These are phyloP conservation scores for Calonectria pseudoreteaudii DNA, from an alignment of 2,329 filamentous ascomycete species.

Conservation along the genomic window DNA sequence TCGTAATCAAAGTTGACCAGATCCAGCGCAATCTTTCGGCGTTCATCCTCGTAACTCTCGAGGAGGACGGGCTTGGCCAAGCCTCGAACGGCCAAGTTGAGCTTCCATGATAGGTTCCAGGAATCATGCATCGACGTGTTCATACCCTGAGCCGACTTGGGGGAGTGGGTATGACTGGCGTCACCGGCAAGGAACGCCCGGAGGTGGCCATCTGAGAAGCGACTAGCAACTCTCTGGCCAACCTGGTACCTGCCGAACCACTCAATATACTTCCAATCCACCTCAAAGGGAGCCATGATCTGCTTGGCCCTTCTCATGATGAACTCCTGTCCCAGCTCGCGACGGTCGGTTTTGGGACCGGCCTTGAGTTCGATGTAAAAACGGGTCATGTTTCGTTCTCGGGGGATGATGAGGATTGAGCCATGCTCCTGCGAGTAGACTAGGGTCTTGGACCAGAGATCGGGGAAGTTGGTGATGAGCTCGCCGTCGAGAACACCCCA, in stretches of 20 bases:
- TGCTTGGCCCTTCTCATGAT: constrained; percentile 75
- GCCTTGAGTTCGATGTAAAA: constrained; percentile 70
- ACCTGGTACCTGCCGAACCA: constrained; percentile 82
- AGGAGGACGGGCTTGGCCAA: constrained; percentile 67
- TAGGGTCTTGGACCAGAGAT: constrained; percentile 80
- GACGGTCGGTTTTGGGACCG: constrained; percentile 53
- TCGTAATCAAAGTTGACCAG: constrained; percentile 70
- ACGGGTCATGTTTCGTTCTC: constrained; percentile 79
- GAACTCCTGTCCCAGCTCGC: constrained; percentile 68
- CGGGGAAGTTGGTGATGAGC: constrained; percentile 78
- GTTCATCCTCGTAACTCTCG: constrained; percentile 71
- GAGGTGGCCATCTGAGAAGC: constrained; percentile 72
- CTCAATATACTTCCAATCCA: constrained; percentile 70
- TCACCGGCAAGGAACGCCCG: constrained; percentile 78
- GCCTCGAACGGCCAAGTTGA: constrained; percentile 65
- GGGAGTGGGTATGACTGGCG: constrained; percentile 78
- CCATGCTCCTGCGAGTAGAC: constrained; percentile 75
- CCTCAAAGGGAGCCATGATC: constrained; percentile 68
- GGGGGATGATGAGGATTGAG: constrained; percentile 79
- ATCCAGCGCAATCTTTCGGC: constrained; percentile 70
- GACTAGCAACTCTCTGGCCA: constrained; percentile 76
- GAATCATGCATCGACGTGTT: constrained; percentile 73
- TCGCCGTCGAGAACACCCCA: constrained; percentile 81
- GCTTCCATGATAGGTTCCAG: constrained; percentile 69
- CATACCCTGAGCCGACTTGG: constrained; percentile 77